Conservation (phyloP, 2,329 filamentous ascomycete species). For the Phaeophleospora eucalypticola region DNA sequence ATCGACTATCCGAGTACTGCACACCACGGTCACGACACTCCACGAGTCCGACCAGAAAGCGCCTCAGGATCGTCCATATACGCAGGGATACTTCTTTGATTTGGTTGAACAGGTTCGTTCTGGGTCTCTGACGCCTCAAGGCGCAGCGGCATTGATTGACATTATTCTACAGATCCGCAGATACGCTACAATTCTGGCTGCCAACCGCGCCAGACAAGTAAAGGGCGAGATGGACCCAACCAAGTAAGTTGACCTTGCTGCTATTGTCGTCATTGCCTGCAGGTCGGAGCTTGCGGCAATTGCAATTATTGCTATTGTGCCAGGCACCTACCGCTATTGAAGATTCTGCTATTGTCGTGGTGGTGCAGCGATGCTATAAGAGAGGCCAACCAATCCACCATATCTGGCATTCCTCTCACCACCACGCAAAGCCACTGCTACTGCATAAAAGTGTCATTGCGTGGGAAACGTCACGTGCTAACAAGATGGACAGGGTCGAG, state of each 20-base stretch:
- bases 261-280: slow-evolving; percentile 1
- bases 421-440: not conserved
- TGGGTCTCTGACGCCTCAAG: slow-evolving; percentile 12
- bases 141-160: slow-evolving; percentile 23
- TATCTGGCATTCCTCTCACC: not conserved
- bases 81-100: slow-evolving; percentile 94
- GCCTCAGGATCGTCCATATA: slow-evolving; percentile 83
- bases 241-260: slow-evolving; percentile 38
- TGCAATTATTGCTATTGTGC: slow-evolving; percentile 8
- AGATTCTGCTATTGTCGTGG: not conserved
- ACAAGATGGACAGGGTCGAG: slow-evolving; percentile 51
- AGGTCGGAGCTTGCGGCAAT: slow-evolving; percentile 3
- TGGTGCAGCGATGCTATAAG: too few species aligned
- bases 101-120: slow-evolving; percentile 70
- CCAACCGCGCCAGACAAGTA: slow-evolving; percentile 63
- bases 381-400: too few species aligned
- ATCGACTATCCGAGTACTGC: slow-evolving; percentile 82
- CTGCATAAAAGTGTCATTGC: not conserved
- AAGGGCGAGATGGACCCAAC: slow-evolving; percentile 53
- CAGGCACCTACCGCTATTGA: slow-evolving; percentile 1
- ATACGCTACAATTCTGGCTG: slow-evolving; percentile 80
- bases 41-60: slow-evolving; percentile 82
- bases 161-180: slow-evolving; percentile 58
- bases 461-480: slow-evolving; percentile 14
- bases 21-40: slow-evolving; percentile 81